Conservation (phyloP, 192 early-diverging fungal genomes). For the Piromyces finnis region DNA sequence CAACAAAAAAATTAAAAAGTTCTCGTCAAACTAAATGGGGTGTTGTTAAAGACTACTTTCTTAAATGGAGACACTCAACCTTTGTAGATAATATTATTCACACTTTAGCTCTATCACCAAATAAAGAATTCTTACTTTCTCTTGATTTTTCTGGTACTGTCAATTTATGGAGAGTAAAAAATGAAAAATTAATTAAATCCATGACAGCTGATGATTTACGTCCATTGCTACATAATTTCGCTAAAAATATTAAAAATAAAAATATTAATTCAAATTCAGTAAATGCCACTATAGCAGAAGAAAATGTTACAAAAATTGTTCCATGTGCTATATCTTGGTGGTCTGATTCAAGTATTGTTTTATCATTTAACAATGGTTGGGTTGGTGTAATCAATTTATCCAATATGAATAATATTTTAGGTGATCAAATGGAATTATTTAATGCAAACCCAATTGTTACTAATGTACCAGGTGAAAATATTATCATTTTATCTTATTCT, state of each 20-base stretch:
- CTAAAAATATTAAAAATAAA: not conserved
- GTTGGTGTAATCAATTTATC: conserved; percentile 24
- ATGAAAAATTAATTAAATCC: conserved; percentile 7
- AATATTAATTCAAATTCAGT: not conserved
- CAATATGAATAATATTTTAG: conserved; percentile 5
- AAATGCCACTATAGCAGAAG: not conserved
- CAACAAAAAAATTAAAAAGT: not conserved
- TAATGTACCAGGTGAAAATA: not conserved
- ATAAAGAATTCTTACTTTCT: not conserved
- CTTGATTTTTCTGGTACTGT: not conserved
- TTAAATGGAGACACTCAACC: not conserved
- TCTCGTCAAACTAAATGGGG: not conserved
- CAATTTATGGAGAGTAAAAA: conserved; percentile 10
- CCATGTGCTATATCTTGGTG: conserved; percentile 14
- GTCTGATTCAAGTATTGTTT: conserved; percentile 21
- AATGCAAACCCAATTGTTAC: not conserved
- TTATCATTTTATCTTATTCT: not conserved
- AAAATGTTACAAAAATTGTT: not conserved
- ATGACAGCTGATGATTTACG: conserved; percentile 16
- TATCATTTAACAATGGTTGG: conserved; percentile 27
- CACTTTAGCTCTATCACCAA: not conserved
- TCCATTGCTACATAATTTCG: not conserved
- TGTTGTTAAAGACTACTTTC: not conserved
- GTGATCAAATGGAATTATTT: not conserved
- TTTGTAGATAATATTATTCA: not conserved